Percentiles rank a stretch among this genome's conserved stretches.
These are phyloP conservation scores for Simplicillium aogashimaense DNA, from an alignment of 2,329 filamentous ascomycete genomes.

Conservation along the genomic window DNA sequence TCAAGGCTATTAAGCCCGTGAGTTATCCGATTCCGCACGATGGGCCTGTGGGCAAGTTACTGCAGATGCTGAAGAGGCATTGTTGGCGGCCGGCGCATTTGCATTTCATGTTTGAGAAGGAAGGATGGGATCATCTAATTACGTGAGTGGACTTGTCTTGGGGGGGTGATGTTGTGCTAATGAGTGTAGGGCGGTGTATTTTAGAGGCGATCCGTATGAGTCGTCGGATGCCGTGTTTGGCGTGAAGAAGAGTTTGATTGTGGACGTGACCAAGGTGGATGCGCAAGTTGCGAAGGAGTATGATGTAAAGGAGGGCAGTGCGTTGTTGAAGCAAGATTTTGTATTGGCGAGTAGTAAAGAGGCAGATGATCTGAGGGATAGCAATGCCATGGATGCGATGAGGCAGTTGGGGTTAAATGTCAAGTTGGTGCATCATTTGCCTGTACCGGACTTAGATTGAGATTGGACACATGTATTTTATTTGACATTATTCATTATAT, in stretches of 20 bases:
- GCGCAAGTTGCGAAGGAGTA: slow-evolving; percentile 49
- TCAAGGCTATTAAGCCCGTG: slow-evolving; percentile 75
- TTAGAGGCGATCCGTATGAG: slow-evolving; percentile 72
- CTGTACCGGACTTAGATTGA: slow-evolving; percentile 52
- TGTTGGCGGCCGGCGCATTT: slow-evolving; percentile 69
- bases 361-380: slow-evolving; percentile 54
- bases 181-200: slow-evolving; percentile 55
- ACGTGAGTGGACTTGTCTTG: slow-evolving; percentile 48
- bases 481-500: neutral
- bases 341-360: slow-evolving; percentile 65
- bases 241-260: slow-evolving; percentile 70
- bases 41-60: slow-evolving; percentile 68
- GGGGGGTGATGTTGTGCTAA: neutral
- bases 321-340: slow-evolving; percentile 64
- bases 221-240: slow-evolving; percentile 79
- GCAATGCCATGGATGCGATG: slow-evolving; percentile 56
- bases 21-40: slow-evolving; percentile 80
- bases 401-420: slow-evolving; percentile 56
- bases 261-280: slow-evolving; percentile 46
- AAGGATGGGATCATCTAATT: slow-evolving; percentile 68
- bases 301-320: slow-evolving; percentile 50
- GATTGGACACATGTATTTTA: neutral
- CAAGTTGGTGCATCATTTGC: slow-evolving; percentile 66
- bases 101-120: slow-evolving; percentile 83
- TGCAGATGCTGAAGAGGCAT: slow-evolving; percentile 60